phyloP scores from a whole-genome alignment of 2,329 filamentous ascomycete genomes.

The Colletotrichum tabaci region DNA sequence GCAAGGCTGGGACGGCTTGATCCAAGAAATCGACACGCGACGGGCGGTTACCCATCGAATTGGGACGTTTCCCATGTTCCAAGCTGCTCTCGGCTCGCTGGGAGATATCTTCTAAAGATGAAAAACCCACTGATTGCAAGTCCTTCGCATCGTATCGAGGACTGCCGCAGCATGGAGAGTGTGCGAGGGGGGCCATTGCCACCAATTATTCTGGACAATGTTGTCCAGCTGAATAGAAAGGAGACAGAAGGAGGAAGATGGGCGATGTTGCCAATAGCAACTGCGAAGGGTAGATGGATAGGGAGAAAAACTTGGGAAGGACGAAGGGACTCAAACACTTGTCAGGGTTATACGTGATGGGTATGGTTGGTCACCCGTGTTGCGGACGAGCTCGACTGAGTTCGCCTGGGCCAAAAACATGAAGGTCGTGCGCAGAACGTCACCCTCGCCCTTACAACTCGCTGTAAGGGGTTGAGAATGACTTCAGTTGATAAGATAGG shows the following conservation, averaged over 20 bases:
- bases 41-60: background rate
- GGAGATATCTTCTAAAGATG: background rate
- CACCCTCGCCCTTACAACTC: background rate
- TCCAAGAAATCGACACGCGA: background rate
- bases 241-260: background rate
- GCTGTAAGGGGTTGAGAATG: background rate
- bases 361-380: background rate
- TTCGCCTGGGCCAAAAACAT: background rate
- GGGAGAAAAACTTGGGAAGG: background rate
- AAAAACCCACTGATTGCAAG: background rate
- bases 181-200: conserved; percentile 2
- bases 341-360: conserved; percentile 20
- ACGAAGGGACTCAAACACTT: conserved; percentile 26
- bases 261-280: conserved; percentile 25
- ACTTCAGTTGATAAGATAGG: background rate
- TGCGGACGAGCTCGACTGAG: conserved; percentile 7
- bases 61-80: background rate
- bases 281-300: background rate
- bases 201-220: background rate
- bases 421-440: background rate
- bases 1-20: background rate
- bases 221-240: background rate
- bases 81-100: background rate
- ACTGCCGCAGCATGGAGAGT: conserved; percentile 3
- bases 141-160: background rate